Evolutionary conservation across 2,329 filamentous ascomycete species (phyloP), one percentile per base, ranked within the genome.

Genomic region (Colletotrichum sp.): DNA sequence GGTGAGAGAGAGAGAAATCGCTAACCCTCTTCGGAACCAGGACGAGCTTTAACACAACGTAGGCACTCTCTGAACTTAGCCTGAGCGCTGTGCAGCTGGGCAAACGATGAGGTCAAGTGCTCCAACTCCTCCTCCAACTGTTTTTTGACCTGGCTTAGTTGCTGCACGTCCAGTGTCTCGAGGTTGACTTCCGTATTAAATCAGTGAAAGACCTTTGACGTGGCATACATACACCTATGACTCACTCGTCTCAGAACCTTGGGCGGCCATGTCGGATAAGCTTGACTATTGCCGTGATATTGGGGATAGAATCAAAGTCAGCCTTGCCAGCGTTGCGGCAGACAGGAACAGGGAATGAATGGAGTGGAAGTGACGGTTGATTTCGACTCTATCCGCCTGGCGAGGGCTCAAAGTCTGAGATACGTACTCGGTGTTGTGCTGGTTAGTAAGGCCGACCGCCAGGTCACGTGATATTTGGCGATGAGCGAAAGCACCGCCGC

Each of bases 61-160:
- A 98, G 90, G 81, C 97, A 99, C 82, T 98, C 96, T 71, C 92
- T 91, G 87, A 99, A 99, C 84, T 97, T 98, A 69, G 92, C 90
- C 84, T 98, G 97, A 4, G 97, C 97, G 68, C 93, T 93, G 78
- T 96, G 95, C 3, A 99, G 92, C 83, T 98, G 97, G 66, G 94
- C 90, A 87, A 98, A 98, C 12, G 97, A 98, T 73, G 89, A 91
- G 3, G 95, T 97, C 79, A 99, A 92, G 87, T 98, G 96, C 83
- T 98, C 95, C 78, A 99, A 93, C 86, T 99, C 97, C 81, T 97
- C 94, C 84, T 98, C 96, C 79, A 99, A 93, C 84, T 98, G 96
- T 85, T 97, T 96, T 89, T 99, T 98, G 79, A 99, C 93, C 80
- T 95, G 92, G 79, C 92, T 93, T 79, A 99, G 94, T 86, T 98